Evolutionary conservation across 1,284 basidiomycete genomes (phyloP).

Genomic region (Hortiboletus rubellus): DNA sequence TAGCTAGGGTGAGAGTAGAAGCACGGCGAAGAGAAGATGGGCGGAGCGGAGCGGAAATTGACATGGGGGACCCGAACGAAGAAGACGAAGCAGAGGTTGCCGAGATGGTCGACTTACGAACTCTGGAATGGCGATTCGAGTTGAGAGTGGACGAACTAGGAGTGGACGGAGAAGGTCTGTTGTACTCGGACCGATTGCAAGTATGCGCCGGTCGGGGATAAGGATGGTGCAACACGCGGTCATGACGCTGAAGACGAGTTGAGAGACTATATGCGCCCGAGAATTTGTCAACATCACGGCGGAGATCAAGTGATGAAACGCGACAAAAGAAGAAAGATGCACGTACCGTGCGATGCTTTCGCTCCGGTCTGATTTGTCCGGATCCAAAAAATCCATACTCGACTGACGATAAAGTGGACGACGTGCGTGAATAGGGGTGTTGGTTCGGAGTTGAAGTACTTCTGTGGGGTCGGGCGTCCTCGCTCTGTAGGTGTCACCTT

Average conservation of each 20-base stretch:
- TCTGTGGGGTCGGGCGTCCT: constrained; percentile 34
- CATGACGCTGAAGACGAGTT: constrained; percentile 64
- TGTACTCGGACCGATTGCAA: constrained; percentile 33
- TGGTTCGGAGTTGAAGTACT: constrained; percentile 44
- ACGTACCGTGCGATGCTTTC: constrained; percentile 62
- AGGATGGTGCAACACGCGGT: constrained; percentile 59
- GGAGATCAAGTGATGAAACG: constrained; percentile 3
- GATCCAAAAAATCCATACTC: constrained; percentile 79
- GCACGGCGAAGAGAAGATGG: constrained; percentile 37
- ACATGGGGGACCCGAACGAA: constrained; percentile 37
- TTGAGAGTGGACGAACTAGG: constrained; percentile 68
- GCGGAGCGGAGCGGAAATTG: constrained; percentile 36
- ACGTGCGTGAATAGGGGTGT: constrained; percentile 35
- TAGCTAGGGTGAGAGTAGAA: constrained; percentile 35
- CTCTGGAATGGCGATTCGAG: constrained; percentile 20
- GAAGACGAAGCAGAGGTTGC: constrained; percentile 30
- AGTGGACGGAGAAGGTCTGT: constrained; percentile 52
- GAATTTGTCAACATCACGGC: constrained; percentile 12
- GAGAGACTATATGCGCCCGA: constrained; percentile 51
- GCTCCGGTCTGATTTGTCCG: constrained; percentile 44
- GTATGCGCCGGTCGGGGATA: constrained; percentile 52
- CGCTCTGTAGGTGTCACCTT: constrained; percentile 11
- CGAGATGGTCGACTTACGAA: constrained; percentile 35
- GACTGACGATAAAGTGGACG: constrained; percentile 74
- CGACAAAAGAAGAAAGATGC: neutral